A percentile compares a stretch with the other conserved stretches of the same genome.
Evolutionary conservation across 2,329 filamentous ascomycete species (phyloP).

Genomic region (Exophiala mesophila): DNA sequence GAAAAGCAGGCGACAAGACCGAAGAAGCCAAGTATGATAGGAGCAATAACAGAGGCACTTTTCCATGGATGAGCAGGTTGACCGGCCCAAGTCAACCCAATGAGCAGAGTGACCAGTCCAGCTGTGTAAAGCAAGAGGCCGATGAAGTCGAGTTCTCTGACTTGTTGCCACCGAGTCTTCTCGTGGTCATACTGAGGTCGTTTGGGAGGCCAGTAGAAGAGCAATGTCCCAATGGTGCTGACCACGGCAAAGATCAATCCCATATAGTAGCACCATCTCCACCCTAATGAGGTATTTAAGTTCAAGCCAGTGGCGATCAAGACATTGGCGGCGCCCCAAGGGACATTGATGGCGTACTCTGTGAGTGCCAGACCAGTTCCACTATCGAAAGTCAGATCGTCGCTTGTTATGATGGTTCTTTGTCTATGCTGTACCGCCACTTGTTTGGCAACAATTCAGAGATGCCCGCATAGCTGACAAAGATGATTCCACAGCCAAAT

Average conservation of each 20-base stretch:
- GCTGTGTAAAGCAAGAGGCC: constrained; percentile 41
- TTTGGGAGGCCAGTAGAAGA: constrained; percentile 48
- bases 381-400: constrained; percentile 33
- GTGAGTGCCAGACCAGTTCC: constrained; percentile 27
- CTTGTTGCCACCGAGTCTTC: constrained; percentile 32
- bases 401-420: too few relatives aligned
- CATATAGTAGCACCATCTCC: constrained; percentile 47
- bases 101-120: constrained; percentile 40
- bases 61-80: constrained; percentile 38
- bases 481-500: constrained; percentile 36
- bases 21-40: constrained; percentile 36
- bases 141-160: constrained; percentile 44
- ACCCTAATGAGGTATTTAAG: constrained; percentile 38
- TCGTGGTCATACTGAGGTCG: constrained; percentile 36
- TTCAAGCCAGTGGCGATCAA: constrained; percentile 44
- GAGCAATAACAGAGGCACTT: constrained; percentile 33
- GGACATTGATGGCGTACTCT: constrained; percentile 36
- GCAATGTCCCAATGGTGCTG: constrained; percentile 33
- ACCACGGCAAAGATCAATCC: constrained; percentile 10
- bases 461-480: constrained; percentile 35
- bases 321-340: constrained; percentile 35
- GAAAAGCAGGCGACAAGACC: constrained; percentile 35
- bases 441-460: constrained; percentile 36
- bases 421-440: too few relatives aligned
- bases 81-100: constrained; percentile 43